Percentiles rank a stretch among this genome's conserved stretches.
These are phyloP conservation scores for Luffa aegyptiaca DNA, from an alignment of 306 rosid genomes.

Conservation along the genomic window DNA sequence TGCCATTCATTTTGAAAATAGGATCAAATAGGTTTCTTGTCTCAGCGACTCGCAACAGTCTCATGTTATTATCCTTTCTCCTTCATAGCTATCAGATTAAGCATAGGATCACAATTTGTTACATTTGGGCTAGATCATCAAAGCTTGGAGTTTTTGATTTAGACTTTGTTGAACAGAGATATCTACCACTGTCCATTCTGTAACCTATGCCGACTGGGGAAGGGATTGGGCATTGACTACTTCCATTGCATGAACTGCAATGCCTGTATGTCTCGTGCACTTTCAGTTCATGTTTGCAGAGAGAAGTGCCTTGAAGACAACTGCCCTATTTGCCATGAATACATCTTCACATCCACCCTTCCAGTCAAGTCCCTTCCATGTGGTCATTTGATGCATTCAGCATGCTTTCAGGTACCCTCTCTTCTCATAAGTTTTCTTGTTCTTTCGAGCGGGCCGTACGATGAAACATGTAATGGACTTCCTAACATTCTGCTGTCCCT, in stretches of 20 bases:
- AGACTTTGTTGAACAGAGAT: slow-evolving; percentile 45
- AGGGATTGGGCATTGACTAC: slow-evolving; percentile 87
- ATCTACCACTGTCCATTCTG: slow-evolving; percentile 97
- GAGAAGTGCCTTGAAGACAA: slow-evolving; percentile 79
- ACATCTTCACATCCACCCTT: slow-evolving; percentile 66
- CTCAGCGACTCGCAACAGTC: neutral
- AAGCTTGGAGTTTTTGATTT: slow-evolving; percentile 16
- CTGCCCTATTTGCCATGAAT: slow-evolving; percentile 93
- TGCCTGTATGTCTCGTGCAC: slow-evolving; percentile 80
- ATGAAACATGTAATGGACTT: neutral
- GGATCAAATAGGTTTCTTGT: neutral
- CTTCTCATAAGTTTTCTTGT: neutral
- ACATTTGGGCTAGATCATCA: neutral
- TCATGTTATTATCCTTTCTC: neutral
- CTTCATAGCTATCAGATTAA: neutral
- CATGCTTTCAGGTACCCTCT: slow-evolving; percentile 66
- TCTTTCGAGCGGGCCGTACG: neutral
- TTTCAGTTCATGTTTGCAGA: slow-evolving; percentile 61
- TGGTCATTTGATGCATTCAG: slow-evolving; percentile 91
- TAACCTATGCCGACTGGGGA: slow-evolving; percentile 90
- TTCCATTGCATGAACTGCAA: slow-evolving; percentile 97
- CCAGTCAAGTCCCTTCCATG: slow-evolving; percentile 84
- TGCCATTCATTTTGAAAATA: neutral
- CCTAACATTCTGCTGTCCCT: slow-evolving; percentile 19
- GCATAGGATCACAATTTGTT: neutral